Conservation (phyloP, 2,329 filamentous ascomycete species). For the Cladosporium sp. region DNA sequence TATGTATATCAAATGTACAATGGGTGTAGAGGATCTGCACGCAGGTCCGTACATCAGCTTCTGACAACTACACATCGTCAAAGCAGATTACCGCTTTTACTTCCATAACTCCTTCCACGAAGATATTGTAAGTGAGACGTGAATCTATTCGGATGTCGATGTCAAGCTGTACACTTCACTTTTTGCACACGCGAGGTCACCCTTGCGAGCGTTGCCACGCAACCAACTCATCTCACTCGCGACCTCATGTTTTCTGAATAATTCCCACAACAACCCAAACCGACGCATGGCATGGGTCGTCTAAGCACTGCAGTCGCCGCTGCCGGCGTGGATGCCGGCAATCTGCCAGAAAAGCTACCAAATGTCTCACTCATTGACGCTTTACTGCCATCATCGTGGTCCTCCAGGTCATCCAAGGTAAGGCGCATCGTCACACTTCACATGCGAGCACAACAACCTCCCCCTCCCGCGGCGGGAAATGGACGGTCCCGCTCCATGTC, state of each 20-base stretch:
- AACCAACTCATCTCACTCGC: background rate
- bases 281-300: slow-evolving; percentile 30
- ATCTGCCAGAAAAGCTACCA: slow-evolving; percentile 33
- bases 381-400: slow-evolving; percentile 30
- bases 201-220: background rate
- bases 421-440: background rate
- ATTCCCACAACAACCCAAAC: background rate
- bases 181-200: background rate
- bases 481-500: too few relatives aligned
- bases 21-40: background rate
- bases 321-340: slow-evolving; percentile 31
- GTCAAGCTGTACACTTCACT: background rate
- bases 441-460: background rate
- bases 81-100: background rate
- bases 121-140: background rate
- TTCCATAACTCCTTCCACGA: background rate
- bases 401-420: slow-evolving; percentile 4
- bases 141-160: background rate
- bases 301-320: slow-evolving; percentile 35
- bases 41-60: background rate
- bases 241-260: background rate
- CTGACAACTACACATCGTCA: background rate
- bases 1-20: slow-evolving; percentile 6
- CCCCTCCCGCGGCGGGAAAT: background rate
- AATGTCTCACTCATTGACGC: slow-evolving; percentile 37